These are phyloP conservation scores for Rhododendron griersonianum DNA, from an alignment of 148 eudicot genomes.

Conservation along the genomic window DNA sequence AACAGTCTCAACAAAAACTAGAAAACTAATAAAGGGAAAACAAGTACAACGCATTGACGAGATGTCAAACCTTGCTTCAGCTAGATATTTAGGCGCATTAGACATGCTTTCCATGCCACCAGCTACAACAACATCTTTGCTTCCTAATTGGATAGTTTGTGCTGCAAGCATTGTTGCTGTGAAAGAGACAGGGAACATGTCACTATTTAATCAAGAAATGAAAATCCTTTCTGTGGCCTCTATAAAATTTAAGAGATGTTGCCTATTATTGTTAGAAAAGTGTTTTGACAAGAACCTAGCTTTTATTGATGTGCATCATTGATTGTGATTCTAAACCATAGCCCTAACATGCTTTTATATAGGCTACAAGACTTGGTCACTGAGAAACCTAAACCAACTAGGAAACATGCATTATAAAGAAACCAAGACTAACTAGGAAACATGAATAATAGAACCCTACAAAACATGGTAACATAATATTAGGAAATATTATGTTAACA, in stretches of 20 bases:
- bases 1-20: neutral
- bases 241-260: neutral
- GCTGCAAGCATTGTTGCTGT: conserved; percentile 94
- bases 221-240: neutral
- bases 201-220: neutral
- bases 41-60: neutral
- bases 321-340: neutral
- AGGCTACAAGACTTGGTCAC: neutral
- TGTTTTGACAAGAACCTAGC: neutral
- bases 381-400: neutral
- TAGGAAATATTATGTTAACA: neutral
- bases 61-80: conserved; percentile 62
- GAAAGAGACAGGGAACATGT: conserved; percentile 13
- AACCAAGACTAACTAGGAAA: too few species aligned
- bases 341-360: neutral
- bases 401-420: neutral
- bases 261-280: neutral
- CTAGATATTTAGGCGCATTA: conserved; percentile 87
- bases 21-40: neutral
- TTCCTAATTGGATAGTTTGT: conserved; percentile 71
- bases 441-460: too few species aligned
- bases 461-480: too few species aligned
- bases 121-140: conserved; percentile 75
- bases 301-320: too few species aligned
- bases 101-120: conserved; percentile 99